Evolutionary conservation across 345 rosid species (phyloP).

Genomic region (Garcia nutans): DNA sequence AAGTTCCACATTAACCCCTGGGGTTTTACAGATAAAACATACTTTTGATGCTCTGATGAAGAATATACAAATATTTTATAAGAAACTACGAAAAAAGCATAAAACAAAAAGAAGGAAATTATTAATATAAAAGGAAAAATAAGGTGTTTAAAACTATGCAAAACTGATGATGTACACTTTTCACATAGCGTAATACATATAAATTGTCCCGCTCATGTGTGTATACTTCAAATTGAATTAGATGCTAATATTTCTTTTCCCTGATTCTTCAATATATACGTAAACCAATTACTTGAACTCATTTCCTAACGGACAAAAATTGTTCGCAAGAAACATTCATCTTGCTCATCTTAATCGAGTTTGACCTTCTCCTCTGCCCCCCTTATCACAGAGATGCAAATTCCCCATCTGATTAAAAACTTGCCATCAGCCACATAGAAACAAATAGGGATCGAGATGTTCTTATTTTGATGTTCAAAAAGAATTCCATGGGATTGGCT

Average conservation of each 20-base stretch:
- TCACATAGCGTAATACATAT: slow-evolving; percentile 28
- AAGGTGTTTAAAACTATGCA: slow-evolving; percentile 37
- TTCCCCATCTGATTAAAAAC: slow-evolving; percentile 21
- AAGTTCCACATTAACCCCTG: not conserved
- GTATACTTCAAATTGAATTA: slow-evolving; percentile 30
- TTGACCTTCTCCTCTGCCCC: slow-evolving; percentile 27
- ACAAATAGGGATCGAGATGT: slow-evolving; percentile 19
- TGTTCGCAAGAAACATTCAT: slow-evolving; percentile 22
- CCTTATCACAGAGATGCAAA: slow-evolving; percentile 21
- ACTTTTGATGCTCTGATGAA: not conserved
- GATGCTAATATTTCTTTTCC: slow-evolving; percentile 22
- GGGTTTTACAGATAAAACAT: not conserved
- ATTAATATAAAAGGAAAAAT: not conserved
- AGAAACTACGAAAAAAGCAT: not conserved
- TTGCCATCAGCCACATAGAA: slow-evolving; percentile 25
- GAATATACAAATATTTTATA: not conserved
- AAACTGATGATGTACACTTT: slow-evolving; percentile 76
- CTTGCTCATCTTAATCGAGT: slow-evolving; percentile 37
- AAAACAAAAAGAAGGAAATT: not conserved
- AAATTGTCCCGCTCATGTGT: slow-evolving; percentile 24
- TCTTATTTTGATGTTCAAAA: slow-evolving; percentile 36
- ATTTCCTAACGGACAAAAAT: slow-evolving; percentile 27
- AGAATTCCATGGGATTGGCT: slow-evolving; percentile 37
- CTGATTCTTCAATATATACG: slow-evolving; percentile 50
- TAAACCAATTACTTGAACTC: slow-evolving; percentile 45